Base-by-base conservation (phyloP, 2,329 filamentous ascomycete species). In the Immersiporthe knoxdaviesiana region DNA sequence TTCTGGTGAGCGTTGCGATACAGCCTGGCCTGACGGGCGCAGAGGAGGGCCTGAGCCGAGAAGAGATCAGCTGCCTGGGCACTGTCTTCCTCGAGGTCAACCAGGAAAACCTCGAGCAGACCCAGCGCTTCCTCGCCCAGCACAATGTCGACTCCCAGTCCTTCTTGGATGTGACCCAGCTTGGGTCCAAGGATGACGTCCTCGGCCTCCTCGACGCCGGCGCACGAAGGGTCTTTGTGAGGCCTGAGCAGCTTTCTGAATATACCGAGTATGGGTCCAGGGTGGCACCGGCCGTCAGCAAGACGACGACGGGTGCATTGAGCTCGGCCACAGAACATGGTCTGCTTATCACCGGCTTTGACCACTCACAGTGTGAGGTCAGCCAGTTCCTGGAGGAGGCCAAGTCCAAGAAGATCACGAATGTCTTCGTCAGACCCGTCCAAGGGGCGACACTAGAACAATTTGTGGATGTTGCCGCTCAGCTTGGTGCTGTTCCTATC, bases 151-250 rank as follows among this genome's bases (percentile, higher is more conserved):
- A 85, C 44, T 85, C 87, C 72, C 83, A 85, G 73, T 87, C 92
- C 72, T 94, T 92, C 78, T 87, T 97, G 73, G 93, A 97, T 75
- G 93, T 90, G 64, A 91, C 92, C 5, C 81, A 82, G 30, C 84
- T 98, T 52, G 79, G 87, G 41, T 89, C 89, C 14, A 83, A 84
- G 67, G 91, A 94, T 73, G 91, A 97, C 72, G 84, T 98, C 47
- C 82, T 95, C 66, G 87, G 91, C 61, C 85, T 98, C 47, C 88
- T 99, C 68, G 92, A 99, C 78, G 88, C 90, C 72, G 96, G 96
- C 70, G 93, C 94, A 8, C 88, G 90, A 65, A 96, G 91, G 78
- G 91, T 96, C 72, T 96, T 98, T 78, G 92, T 97, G 64, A 86
- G 87, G 24, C 86, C 90, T 62, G 85, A 89, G 68, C 91, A 93